Conservation (phyloP, 1,284 basidiomycete species). For the Chalciporus piperatoides region DNA sequence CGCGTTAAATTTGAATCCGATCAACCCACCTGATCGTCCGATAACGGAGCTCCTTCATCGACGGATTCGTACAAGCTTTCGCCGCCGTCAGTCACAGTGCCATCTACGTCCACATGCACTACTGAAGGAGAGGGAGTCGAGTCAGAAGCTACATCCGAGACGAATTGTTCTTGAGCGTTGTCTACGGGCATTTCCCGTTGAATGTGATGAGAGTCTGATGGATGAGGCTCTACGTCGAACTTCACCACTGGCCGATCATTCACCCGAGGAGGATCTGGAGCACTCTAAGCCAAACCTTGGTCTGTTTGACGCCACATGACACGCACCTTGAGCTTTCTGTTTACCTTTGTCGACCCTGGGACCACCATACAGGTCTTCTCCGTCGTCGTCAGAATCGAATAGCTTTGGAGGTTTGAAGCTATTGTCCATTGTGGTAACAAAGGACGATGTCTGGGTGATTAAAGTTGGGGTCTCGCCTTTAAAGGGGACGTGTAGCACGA, state of each 20-base stretch:
- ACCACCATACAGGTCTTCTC: constrained; percentile 1
- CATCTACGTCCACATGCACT: neutral
- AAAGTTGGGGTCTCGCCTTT: too few relatives aligned
- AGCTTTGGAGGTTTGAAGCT: constrained; percentile 15
- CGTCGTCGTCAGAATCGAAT: constrained; percentile 9
- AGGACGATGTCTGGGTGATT: neutral
- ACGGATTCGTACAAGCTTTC: constrained; percentile 23
- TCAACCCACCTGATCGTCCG: constrained; percentile 15
- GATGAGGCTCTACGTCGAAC: neutral
- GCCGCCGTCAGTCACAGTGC: constrained; percentile 1
- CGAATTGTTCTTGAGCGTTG: neutral
- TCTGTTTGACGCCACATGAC: neutral
- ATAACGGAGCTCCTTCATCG: constrained; percentile 8
- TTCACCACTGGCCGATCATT: neutral
- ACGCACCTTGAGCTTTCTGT: constrained; percentile 20
- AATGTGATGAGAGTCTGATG: neutral
- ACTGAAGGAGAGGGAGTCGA: constrained; percentile 2
- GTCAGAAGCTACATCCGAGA: constrained; percentile 10
- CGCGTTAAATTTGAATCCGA: neutral
- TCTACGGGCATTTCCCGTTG: neutral
- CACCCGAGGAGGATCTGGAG: constrained; percentile 11
- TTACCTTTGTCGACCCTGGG: constrained; percentile 23
- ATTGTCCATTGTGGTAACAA: constrained; percentile 12
- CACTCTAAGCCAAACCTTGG: neutral
- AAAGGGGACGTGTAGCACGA: too few relatives aligned